Conservation (phyloP, 2,329 filamentous ascomycete species). For the Aspergillus sojae region DNA sequence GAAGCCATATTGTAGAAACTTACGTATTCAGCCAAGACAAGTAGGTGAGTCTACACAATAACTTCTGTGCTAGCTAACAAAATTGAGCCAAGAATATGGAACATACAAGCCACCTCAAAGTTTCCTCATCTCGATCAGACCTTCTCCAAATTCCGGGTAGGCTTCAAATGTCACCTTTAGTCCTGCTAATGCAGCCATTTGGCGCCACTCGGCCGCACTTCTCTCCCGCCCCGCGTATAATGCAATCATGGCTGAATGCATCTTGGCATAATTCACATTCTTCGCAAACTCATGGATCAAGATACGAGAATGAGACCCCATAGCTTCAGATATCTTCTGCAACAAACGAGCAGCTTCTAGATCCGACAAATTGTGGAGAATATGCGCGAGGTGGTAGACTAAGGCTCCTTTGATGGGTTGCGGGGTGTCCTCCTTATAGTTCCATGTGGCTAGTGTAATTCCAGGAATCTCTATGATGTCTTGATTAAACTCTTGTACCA, state of each 20-base stretch:
- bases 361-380: constrained; percentile 42
- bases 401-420: constrained; percentile 38
- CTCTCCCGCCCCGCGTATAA: constrained; percentile 39
- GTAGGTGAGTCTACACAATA: background rate
- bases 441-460: constrained; percentile 37
- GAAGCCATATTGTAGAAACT: background rate
- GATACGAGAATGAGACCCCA: constrained; percentile 32
- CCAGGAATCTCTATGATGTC: constrained; percentile 30
- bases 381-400: constrained; percentile 39
- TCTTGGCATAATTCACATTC: constrained; percentile 36
- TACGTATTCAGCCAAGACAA: background rate
- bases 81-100: background rate
- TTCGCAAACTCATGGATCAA: constrained; percentile 42
- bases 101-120: background rate
- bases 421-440: constrained; percentile 36
- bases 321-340: background rate
- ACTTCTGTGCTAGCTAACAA: background rate
- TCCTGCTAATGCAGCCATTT: constrained; percentile 35
- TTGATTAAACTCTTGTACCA: constrained; percentile 42
- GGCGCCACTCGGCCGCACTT: constrained; percentile 38
- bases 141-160: constrained; percentile 37
- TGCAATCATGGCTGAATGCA: constrained; percentile 42
- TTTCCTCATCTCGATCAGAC: constrained; percentile 39
- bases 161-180: constrained; percentile 39
- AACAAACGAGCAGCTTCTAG: constrained; percentile 31